phyloP scores from a whole-genome alignment of 306 rosid genomes.

The Sphenostylis stenocarpa region DNA sequence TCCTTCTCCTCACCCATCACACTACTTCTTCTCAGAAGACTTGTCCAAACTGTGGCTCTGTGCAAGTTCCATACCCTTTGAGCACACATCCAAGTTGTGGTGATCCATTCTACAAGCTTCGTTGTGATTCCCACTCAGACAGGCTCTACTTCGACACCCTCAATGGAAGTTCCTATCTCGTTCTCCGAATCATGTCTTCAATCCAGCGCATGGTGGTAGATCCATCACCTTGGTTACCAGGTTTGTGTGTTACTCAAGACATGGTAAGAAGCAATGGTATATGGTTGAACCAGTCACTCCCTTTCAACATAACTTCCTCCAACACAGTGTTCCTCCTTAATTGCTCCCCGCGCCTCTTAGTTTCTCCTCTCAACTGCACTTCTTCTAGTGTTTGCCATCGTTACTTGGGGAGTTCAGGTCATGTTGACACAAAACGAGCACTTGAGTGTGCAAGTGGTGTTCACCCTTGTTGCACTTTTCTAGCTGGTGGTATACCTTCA shows the following conservation, averaged over 20 bases:
- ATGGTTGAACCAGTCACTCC: constrained; percentile 87
- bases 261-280: constrained; percentile 74
- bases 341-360: constrained; percentile 85
- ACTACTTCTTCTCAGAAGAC: constrained; percentile 62
- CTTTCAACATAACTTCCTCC: constrained; percentile 80
- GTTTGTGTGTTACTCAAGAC: constrained; percentile 74
- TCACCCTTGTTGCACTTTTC: constrained; percentile 85
- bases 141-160: constrained; percentile 64
- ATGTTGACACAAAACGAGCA: constrained; percentile 48
- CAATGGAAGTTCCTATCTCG: constrained; percentile 67
- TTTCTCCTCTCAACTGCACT: constrained; percentile 92
- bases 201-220: constrained; percentile 67
- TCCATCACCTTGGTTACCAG: constrained; percentile 77
- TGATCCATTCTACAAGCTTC: constrained; percentile 61
- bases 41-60: constrained; percentile 80
- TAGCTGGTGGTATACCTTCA: constrained; percentile 85
- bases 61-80: constrained; percentile 78
- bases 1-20: constrained; percentile 35
- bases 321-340: constrained; percentile 79
- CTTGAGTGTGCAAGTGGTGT: constrained; percentile 57
- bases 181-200: constrained; percentile 49
- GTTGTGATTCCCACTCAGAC: constrained; percentile 56
- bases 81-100: constrained; percentile 77
- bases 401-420: constrained; percentile 71
- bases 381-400: constrained; percentile 79